A percentile compares a stretch with the other conserved stretches of the same genome.
Evolutionary conservation across 768 basidiomycete species (phyloP).

Genomic region (Polyporus arcularius): DNA sequence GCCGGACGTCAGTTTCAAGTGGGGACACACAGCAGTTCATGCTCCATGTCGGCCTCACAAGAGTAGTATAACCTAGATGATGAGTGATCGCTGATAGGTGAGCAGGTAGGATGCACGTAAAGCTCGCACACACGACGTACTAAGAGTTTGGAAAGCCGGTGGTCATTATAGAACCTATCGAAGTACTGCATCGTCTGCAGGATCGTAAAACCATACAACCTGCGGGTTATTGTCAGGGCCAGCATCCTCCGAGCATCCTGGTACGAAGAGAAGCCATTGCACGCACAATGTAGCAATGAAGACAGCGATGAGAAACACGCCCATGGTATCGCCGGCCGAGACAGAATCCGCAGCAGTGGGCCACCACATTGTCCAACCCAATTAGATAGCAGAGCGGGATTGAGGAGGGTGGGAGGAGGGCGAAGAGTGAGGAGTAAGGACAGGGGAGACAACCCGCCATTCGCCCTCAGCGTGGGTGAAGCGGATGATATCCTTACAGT

Average conservation of each 20-base stretch:
- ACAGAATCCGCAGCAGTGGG: slow-evolving; percentile 4
- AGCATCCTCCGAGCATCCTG: background rate
- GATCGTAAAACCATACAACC: slow-evolving; percentile 20
- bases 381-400: background rate
- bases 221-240: background rate
- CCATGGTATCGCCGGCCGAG: slow-evolving; percentile 13
- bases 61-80: slow-evolving; percentile 3
- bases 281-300: slow-evolving; percentile 11
- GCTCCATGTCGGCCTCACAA: background rate
- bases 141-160: slow-evolving; percentile 8
- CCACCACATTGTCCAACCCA: slow-evolving; percentile 11
- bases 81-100: background rate
- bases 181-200: slow-evolving; percentile 17
- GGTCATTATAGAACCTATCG: slow-evolving; percentile 11
- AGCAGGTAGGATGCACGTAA: background rate
- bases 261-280: background rate
- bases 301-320: slow-evolving; percentile 10
- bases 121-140: background rate
- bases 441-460: background rate
- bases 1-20: no score
- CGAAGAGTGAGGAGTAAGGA: background rate
- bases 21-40: background rate
- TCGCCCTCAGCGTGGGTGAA: no score
- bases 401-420: background rate
- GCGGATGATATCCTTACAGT: no score